These are phyloP conservation scores for Astragalus membranaceus DNA, from an alignment of 306 rosid species.

Conservation along the genomic window DNA sequence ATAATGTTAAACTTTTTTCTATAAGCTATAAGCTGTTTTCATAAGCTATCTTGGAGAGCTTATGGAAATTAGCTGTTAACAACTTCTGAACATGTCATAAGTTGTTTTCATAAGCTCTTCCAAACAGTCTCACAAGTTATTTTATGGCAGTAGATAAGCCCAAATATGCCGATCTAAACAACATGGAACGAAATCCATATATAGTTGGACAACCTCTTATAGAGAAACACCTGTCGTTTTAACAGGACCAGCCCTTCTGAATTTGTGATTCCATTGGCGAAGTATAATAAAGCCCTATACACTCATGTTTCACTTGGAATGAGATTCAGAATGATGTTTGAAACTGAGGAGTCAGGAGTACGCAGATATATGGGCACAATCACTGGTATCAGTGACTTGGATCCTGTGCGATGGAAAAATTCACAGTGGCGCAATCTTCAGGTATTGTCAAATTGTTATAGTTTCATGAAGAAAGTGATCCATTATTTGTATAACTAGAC, in stretches of 20 bases:
- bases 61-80: too few relatives aligned
- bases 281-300: conserved; percentile 80
- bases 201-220: conserved; percentile 22
- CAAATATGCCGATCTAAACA: neutral
- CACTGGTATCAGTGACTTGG: conserved; percentile 85
- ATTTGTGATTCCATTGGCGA: conserved; percentile 91
- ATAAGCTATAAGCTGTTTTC: too few relatives aligned
- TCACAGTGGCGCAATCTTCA: conserved; percentile 98
- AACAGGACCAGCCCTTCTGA: conserved; percentile 93
- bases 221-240: conserved; percentile 11
- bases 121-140: too few relatives aligned
- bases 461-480: neutral
- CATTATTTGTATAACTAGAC: conserved; percentile 1
- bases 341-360: conserved; percentile 94
- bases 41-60: too few relatives aligned
- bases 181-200: conserved; percentile 7
- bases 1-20: too few relatives aligned
- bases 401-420: conserved; percentile 74
- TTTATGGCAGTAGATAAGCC: too few relatives aligned
- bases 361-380: conserved; percentile 97
- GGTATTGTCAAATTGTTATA: conserved; percentile 32
- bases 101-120: too few relatives aligned
- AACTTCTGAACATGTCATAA: too few relatives aligned
- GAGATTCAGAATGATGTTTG: conserved; percentile 98
- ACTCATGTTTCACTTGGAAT: conserved; percentile 94